These are phyloP conservation scores for Nakataea oryzae DNA, from an alignment of 2,329 filamentous ascomycete species.

Conservation along the genomic window DNA sequence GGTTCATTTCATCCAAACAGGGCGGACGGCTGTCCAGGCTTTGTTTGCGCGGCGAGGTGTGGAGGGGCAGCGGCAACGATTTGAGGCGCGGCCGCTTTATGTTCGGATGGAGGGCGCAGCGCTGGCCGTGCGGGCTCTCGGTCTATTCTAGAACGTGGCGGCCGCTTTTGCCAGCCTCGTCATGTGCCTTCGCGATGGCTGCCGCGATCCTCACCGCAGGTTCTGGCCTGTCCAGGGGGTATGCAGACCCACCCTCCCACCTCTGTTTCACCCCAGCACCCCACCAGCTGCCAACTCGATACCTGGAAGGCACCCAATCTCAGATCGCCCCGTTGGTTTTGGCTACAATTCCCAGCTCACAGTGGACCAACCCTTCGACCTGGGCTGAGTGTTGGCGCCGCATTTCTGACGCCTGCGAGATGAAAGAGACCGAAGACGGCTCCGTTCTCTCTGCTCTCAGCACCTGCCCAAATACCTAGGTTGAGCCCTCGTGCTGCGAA, in stretches of 20 bases:
- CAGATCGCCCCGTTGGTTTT: neutral
- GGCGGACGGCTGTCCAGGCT: neutral
- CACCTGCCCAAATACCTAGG: too few relatives aligned
- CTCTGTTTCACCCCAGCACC: neutral
- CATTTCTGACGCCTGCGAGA: neutral
- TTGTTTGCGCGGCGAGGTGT: neutral
- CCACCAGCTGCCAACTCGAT: neutral
- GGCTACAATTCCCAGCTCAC: too few relatives aligned
- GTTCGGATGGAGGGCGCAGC: neutral
- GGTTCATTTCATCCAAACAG: neutral
- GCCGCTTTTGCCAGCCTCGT: neutral
- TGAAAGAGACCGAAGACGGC: too few relatives aligned
- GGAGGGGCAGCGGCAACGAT: neutral
- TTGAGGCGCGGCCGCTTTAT: neutral
- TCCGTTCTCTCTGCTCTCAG: too few relatives aligned
- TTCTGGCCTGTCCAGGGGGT: neutral
- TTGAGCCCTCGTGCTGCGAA: neutral
- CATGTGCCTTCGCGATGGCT: neutral
- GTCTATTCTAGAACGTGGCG: neutral
- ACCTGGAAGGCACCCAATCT: constrained; percentile 5
- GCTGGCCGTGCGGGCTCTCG: neutral
- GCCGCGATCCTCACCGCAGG: neutral
- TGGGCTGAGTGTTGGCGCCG: neutral
- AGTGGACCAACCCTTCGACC: neutral
- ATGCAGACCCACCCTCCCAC: neutral